Evolutionary conservation across 768 basidiomycete species (phyloP), one percentile per base, ranked within the genome.

Genomic region (Exsudoporus frostii): DNA sequence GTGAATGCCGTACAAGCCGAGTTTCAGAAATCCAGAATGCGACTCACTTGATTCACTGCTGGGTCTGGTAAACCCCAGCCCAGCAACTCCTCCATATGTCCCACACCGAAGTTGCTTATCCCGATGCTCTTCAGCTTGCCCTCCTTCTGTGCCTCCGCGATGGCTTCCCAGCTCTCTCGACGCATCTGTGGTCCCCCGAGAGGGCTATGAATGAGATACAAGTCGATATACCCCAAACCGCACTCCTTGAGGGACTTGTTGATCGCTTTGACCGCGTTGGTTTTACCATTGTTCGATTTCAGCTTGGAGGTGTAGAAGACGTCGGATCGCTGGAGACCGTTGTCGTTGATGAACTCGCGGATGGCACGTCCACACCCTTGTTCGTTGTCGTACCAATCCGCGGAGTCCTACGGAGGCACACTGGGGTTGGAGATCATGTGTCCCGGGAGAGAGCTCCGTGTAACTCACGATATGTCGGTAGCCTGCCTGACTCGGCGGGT

Each of bases 291-390:
- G 67, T 88, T 89, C 46, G 67, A 56, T 69, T 77, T 84, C 45
- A 87, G 75, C 69, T 90, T 88, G 19, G 85, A 87, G 29, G 84
- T 87, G 67, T 81, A 86, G 73, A 82, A 87, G 60, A 92, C 77
- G 19, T 79, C 45, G 82, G 46, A 51, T 33, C 38, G 34, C 17
- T 52, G 79, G 10, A 77, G 76, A 48, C 71, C 70, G n/a, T 76
- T 66, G 41, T 67, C 65, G 10, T 67, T 58, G 66, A 79, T 77
- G 61, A 81, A 85, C 56, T 79, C 77, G 51, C 70, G 70, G 62
- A 90, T 81, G 27, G 84, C 86, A 24, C 73, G 67, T 5, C 86
- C 85, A 51, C 79, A 82, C 56, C 85, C 80, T 43, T 66, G 70
- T 65, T 90, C 88, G 69, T 89, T 88, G 63, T 41, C 1, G 30